Percentiles rank a stretch among this genome's conserved stretches.
phyloP scores from a whole-genome alignment of 202 grass and related monocot genomes.

The Saccharum hybrid region DNA sequence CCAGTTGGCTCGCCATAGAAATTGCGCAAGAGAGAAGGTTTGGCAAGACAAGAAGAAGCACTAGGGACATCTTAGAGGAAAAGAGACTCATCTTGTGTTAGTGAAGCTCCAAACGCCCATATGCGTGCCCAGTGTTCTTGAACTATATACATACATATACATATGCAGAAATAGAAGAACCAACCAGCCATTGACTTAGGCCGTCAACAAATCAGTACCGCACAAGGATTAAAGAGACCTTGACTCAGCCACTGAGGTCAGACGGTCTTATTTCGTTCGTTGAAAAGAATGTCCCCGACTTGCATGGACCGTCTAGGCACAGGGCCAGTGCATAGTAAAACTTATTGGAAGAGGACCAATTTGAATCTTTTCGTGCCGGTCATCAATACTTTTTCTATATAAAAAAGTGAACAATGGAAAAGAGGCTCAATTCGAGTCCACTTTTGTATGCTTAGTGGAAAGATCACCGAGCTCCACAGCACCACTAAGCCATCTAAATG shows the following conservation, averaged over 20 bases:
- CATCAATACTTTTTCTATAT: too few relatives aligned
- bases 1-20: neutral
- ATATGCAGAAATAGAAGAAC: neutral
- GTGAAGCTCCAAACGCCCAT: neutral
- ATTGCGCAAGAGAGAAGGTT: neutral
- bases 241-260: neutral
- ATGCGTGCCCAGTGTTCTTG: neutral
- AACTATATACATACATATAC: neutral
- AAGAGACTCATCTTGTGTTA: neutral
- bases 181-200: neutral
- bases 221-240: neutral
- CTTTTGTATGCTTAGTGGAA: too few relatives aligned
- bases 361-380: too few relatives aligned
- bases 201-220: neutral
- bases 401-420: too few relatives aligned
- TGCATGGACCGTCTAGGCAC: too few relatives aligned
- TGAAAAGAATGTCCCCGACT: too few relatives aligned
- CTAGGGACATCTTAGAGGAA: neutral
- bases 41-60: neutral
- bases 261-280: too few relatives aligned
- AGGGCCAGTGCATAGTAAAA: too few relatives aligned
- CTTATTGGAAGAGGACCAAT: too few relatives aligned
- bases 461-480: too few relatives aligned
- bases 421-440: too few relatives aligned
- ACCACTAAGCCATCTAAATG: too few relatives aligned